Conservation (phyloP, 2,329 filamentous ascomycete species). For the Arachnopeziza araneosa region DNA sequence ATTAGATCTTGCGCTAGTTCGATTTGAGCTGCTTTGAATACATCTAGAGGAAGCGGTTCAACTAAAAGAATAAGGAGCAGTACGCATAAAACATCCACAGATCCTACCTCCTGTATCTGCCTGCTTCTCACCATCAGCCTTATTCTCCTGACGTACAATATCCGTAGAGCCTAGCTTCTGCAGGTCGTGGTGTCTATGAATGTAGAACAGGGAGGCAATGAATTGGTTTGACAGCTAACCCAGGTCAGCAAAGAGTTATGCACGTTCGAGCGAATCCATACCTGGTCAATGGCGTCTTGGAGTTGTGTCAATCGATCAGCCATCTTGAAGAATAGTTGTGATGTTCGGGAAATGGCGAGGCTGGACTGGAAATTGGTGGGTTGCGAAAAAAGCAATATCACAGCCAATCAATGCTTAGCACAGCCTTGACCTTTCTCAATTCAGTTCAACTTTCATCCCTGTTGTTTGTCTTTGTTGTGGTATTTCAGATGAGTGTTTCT, state of each 20-base stretch:
- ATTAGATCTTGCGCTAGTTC: constrained; percentile 74
- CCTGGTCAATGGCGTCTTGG: constrained; percentile 80
- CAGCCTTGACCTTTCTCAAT: neutral
- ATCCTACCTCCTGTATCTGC: constrained; percentile 9
- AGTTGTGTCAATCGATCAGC: constrained; percentile 75
- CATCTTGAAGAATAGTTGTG: constrained; percentile 40
- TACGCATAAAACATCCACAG: neutral
- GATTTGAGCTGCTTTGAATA: constrained; percentile 61
- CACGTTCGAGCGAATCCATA: constrained; percentile 31
- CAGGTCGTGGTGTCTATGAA: constrained; percentile 64
- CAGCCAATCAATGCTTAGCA: neutral
- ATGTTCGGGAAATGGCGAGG: constrained; percentile 8
- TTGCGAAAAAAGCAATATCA: neutral
- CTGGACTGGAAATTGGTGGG: constrained; percentile 3
- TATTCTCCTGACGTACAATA: constrained; percentile 51
- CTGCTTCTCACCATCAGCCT: constrained; percentile 23
- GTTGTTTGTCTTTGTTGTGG: neutral
- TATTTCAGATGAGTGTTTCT: neutral
- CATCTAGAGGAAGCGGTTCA: constrained; percentile 55
- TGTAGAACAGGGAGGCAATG: constrained; percentile 60
- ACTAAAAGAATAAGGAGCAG: constrained; percentile 36
- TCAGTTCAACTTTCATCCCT: neutral
- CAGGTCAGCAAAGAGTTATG: constrained; percentile 5
- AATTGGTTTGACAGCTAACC: constrained; percentile 61
- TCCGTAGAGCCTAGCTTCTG: constrained; percentile 53